Base-by-base conservation (phyloP, 208 protist species). In the Blastocrithidia nonstop region DNA sequence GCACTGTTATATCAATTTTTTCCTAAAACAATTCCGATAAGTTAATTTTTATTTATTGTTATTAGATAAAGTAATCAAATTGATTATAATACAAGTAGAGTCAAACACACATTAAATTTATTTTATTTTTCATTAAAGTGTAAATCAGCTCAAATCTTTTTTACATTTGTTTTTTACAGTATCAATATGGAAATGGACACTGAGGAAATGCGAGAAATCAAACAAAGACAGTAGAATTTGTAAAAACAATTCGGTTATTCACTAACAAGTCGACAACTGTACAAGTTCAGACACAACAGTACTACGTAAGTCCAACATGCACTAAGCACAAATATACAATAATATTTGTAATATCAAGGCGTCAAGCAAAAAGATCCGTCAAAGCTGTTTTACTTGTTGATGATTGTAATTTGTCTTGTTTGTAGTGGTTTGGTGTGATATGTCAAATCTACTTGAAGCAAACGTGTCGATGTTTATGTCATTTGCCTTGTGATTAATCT, bases 171-270 rank as follows among this genome's bases (percentile, higher is more conserved):
- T 59, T n/a, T 23, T 53, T 13, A 22, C 4, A 11, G 38, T 19
- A 32, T 57, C 25, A 33, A 25, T n/a, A n/a, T n/a, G n/a, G n/a
- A n/a, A n/a, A n/a, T n/a, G n/a, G n/a, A n/a, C n/a, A n/a, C n/a
- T n/a, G n/a, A n/a, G n/a, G n/a, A n/a, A n/a, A n/a, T n/a, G n/a
- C n/a, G n/a, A n/a, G n/a, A n/a, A n/a, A n/a, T n/a, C n/a, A n/a
- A n/a, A n/a, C n/a, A n/a, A 43, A 25, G 35, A 49, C 27, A 68
- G 66, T 26, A 36, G 60, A 23, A 81, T 84, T 54, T 66, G 71
- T 8, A 38, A 52, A 3, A 85, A 71, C 38, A 72, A 79, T 33
- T 66, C 66, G 40, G 62, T 91, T 0, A 64, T 67, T 6, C 33
- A 58, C 21, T 87, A 87, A 45, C 28, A 57, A 21, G 32, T 41